phyloP scores from a whole-genome alignment of 805 yeast genomes.

The Pichia gijzeniarum region DNA sequence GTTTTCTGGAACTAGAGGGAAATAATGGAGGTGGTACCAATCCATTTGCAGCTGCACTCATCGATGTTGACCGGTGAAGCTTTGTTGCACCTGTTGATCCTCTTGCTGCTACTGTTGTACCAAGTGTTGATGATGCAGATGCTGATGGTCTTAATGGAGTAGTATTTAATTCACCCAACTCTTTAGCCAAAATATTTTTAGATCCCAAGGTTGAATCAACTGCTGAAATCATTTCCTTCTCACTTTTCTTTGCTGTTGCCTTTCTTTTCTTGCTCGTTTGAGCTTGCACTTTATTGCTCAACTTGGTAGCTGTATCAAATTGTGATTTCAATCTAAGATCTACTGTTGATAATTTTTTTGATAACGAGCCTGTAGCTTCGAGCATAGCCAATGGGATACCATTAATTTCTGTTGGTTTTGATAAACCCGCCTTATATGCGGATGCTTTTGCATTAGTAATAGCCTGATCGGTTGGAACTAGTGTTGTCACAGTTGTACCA shows the following conservation, averaged over 20 bases:
- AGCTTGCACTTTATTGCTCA: too few relatives aligned
- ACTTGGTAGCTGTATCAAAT: background rate
- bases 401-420: slow-evolving; percentile 39
- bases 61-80: slow-evolving; percentile 3
- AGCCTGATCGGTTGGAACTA: slow-evolving; percentile 82
- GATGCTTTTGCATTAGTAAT: slow-evolving; percentile 52
- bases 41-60: slow-evolving; percentile 6
- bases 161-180: too few relatives aligned
- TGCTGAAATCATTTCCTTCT: too few relatives aligned
- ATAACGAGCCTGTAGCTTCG: slow-evolving; percentile 71
- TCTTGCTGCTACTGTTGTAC: background rate
- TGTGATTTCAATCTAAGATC: background rate
- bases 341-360: slow-evolving; percentile 1
- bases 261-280: too few relatives aligned
- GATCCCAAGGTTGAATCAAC: too few relatives aligned
- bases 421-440: slow-evolving; percentile 49
- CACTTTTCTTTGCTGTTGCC: too few relatives aligned
- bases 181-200: too few relatives aligned
- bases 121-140: background rate
- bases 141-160: background rate
- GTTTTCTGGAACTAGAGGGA: slow-evolving; percentile 1
- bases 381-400: slow-evolving; percentile 46
- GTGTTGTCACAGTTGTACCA: slow-evolving; percentile 85
- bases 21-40: slow-evolving; percentile 10
- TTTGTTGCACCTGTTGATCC: background rate